These are phyloP conservation scores for Pyrenophora seminiperda DNA, from an alignment of 2,329 filamentous ascomycete genomes.

Conservation along the genomic window DNA sequence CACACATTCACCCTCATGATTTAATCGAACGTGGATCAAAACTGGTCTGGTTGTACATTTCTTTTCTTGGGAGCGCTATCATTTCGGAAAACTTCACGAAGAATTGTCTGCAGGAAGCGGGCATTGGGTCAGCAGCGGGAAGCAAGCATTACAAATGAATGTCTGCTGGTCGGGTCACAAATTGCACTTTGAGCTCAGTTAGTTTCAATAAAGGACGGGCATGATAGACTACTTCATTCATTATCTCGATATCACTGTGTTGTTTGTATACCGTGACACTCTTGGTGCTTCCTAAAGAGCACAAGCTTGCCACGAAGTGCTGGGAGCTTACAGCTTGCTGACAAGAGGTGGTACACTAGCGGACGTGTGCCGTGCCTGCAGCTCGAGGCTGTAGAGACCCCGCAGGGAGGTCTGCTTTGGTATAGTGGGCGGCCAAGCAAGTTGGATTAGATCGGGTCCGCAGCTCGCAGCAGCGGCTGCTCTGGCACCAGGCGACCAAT, in stretches of 20 bases:
- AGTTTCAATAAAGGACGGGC: conserved; percentile 25
- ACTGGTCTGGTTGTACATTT: conserved; percentile 17
- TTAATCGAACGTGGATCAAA: conserved; percentile 18
- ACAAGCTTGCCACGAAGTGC: background rate
- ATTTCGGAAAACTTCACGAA: conserved; percentile 16
- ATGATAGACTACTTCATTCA: conserved; percentile 6
- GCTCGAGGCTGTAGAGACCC: background rate
- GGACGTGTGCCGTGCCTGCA: background rate
- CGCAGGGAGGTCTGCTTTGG: background rate
- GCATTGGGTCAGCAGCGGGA: conserved; percentile 11
- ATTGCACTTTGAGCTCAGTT: conserved; percentile 23
- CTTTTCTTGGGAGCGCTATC: conserved; percentile 24
- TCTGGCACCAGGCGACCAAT: background rate
- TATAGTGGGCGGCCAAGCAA: too few relatives aligned
- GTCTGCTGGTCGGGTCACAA: conserved; percentile 15
- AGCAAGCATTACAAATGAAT: conserved; percentile 27
- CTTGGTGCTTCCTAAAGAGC: background rate
- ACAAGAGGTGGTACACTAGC: background rate
- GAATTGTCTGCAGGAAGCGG: conserved; percentile 13
- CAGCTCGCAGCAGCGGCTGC: background rate
- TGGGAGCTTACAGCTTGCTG: background rate
- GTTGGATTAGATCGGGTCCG: too few relatives aligned
- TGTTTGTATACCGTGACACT: too few relatives aligned
- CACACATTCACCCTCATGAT: conserved; percentile 4
- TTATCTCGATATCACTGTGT: background rate